phyloP scores from a whole-genome alignment of 2,329 filamentous ascomycete genomes.

The Parastagonospora nodorum region DNA sequence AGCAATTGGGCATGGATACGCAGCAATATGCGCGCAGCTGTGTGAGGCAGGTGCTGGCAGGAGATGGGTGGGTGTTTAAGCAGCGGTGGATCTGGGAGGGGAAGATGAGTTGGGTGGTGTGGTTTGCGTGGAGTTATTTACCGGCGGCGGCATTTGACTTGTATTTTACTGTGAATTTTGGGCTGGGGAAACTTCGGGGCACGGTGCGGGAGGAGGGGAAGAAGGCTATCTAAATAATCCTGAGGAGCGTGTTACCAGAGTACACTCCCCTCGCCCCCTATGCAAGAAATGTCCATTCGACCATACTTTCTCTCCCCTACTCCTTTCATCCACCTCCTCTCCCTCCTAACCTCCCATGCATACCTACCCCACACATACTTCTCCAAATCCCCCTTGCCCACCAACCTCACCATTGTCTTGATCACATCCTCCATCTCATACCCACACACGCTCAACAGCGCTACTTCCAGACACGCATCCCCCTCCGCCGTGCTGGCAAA shows the following conservation, averaged over 20 bases:
- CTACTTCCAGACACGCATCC: conserved; percentile 3
- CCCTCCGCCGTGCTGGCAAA: not conserved
- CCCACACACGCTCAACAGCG: conserved; percentile 8
- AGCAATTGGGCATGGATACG: conserved; percentile 58
- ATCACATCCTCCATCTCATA: not conserved
- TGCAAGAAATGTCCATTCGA: no score
- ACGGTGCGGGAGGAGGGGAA: conserved; percentile 41
- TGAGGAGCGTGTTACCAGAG: no score
- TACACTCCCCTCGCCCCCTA: no score
- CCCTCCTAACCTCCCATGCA: not conserved
- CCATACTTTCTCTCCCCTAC: no score
- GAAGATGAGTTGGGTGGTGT: conserved; percentile 55
- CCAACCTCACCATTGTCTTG: conserved; percentile 5
- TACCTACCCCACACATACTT: not conserved
- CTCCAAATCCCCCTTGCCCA: not conserved
- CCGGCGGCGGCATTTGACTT: conserved; percentile 50
- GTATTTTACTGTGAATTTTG: conserved; percentile 58
- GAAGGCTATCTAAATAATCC: conserved; percentile 6
- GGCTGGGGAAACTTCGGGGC: conserved; percentile 53
- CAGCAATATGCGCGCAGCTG: conserved; percentile 61
- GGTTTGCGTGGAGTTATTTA: conserved; percentile 55
- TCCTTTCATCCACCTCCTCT: not conserved
- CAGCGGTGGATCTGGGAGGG: conserved; percentile 62
- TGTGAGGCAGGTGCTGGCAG: conserved; percentile 56
- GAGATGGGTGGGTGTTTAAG: conserved; percentile 41